These are phyloP conservation scores for Suhomyces faveliae DNA, from an alignment of 805 yeast species.

Conservation along the genomic window DNA sequence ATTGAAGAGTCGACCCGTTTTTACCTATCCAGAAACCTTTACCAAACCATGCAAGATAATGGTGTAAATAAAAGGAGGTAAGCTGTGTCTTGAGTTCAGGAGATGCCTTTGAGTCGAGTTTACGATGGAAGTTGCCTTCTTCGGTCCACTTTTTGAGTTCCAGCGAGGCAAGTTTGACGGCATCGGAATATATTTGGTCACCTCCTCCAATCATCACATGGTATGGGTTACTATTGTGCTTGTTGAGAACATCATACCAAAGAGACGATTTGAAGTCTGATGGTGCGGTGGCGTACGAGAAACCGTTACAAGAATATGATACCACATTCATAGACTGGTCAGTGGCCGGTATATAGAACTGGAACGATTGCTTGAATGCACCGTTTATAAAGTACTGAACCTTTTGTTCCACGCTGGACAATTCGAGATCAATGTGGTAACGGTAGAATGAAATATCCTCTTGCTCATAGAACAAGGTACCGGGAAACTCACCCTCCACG, in stretches of 20 bases:
- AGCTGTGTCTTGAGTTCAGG: slow-evolving; percentile 54
- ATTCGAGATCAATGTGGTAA: slow-evolving; percentile 51
- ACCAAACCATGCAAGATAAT: slow-evolving; percentile 88
- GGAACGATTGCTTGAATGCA: slow-evolving; percentile 35
- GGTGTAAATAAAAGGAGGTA: slow-evolving; percentile 64
- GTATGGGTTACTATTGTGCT: slow-evolving; percentile 59
- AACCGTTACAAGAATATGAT: slow-evolving; percentile 89
- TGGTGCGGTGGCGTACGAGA: slow-evolving; percentile 72
- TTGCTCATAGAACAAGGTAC: slow-evolving; percentile 41
- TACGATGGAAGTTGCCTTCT: slow-evolving; percentile 49
- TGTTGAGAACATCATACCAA: slow-evolving; percentile 80
- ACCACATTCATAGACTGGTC: slow-evolving; percentile 74
- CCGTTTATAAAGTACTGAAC: slow-evolving; percentile 62
- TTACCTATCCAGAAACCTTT: slow-evolving; percentile 79
- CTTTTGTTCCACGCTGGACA: slow-evolving; percentile 54
- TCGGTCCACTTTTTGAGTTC: slow-evolving; percentile 62
- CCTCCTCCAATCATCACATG: slow-evolving; percentile 99
- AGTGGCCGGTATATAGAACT: slow-evolving; percentile 67
- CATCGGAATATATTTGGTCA: slow-evolving; percentile 89
- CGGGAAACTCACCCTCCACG: slow-evolving; percentile 46
- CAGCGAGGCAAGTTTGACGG: slow-evolving; percentile 59
- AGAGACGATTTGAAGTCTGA: slow-evolving; percentile 65
- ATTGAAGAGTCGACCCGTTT: slow-evolving; percentile 63
- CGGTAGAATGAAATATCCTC: slow-evolving; percentile 62
- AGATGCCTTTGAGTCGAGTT: slow-evolving; percentile 38